Evolutionary conservation across 78 protist species (phyloP).

Genomic region (Kipferlia bialata): DNA sequence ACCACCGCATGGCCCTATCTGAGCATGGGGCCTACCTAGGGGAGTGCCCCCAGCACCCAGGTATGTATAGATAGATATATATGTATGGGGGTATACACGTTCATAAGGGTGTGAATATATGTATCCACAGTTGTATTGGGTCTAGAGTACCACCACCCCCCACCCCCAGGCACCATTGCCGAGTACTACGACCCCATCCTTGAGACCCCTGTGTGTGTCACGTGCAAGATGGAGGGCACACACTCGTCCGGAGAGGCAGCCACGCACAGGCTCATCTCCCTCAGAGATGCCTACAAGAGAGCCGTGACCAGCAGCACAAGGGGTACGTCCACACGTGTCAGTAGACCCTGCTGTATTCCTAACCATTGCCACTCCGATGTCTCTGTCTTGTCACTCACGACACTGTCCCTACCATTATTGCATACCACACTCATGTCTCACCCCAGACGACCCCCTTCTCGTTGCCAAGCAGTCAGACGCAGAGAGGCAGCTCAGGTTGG

Average conservation of each 20-base stretch:
- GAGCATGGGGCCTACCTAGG: slow-evolving; percentile 4
- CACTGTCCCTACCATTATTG: too few relatives aligned
- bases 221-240: slow-evolving; percentile 44
- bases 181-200: slow-evolving; percentile 29
- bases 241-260: slow-evolving; percentile 31
- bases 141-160: too few relatives aligned
- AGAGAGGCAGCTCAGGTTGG: too few relatives aligned
- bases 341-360: neutral
- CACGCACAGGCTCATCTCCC: slow-evolving; percentile 22
- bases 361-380: too few relatives aligned
- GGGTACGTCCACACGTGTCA: neutral
- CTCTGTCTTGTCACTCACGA: too few relatives aligned
- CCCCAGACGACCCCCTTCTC: neutral
- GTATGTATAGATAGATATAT: too few relatives aligned
- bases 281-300: slow-evolving; percentile 9
- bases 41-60: slow-evolving; percentile 29
- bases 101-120: too few relatives aligned
- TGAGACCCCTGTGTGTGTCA: slow-evolving; percentile 31
- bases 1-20: slow-evolving; percentile 19
- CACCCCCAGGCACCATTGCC: too few relatives aligned
- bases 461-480: too few relatives aligned
- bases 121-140: too few relatives aligned
- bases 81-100: too few relatives aligned
- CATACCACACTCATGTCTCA: too few relatives aligned
- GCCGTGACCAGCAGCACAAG: neutral